Evolutionary conservation across 371 early-diverging fungal species (phyloP), one percentile per base, ranked within the genome.

Genomic region (Dichotomocladium elegans): DNA sequence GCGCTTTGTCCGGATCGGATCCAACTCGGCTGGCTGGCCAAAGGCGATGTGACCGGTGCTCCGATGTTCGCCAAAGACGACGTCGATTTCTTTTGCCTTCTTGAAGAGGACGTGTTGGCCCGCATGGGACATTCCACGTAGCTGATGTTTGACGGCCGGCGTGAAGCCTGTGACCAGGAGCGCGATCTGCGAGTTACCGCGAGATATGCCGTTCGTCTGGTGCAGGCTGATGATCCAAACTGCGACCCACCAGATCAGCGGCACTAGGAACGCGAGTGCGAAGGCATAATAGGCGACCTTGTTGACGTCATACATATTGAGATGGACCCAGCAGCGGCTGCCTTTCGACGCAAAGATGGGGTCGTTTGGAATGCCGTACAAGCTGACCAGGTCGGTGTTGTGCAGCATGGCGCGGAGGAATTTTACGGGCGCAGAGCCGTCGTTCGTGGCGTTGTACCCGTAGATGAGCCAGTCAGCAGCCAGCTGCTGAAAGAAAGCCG

Each of bases 111-210:
- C 24, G n/a, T 28, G 29, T 15, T 54, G 51, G 10, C 47, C 45
- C 2, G 60, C 43, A 34, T 60, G 60, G 3, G 60, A 60, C 15
- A 55, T 17, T 6, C 55, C 60, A 4, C 17, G 47, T 25, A 60
- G 34, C 30, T 60, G 10, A 26, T 55, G 15, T 3, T 40, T 50
- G 10, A 44, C 45, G 0, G 60, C 51, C 4, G 43, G 37, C 1
- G 60, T 55, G 4, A 55, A 10, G n/a, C 60, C 60, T 1, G 60
- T 51, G 12, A 51, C 60, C 24, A 60, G 37, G 4, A 60, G 33
- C 11, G 60, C 60, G n/a, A 51, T 50, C 35, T 60, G 60, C 3
- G 60, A 60, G 24, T 51, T 55, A 9, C 60, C 60, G 12, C 60
- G 55, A 10, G 55, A 50, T 10, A 60, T 24, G 21, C 60, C 55